Conservation (phyloP, 1,284 basidiomycete species). For the Rhodotorula sp. region DNA sequence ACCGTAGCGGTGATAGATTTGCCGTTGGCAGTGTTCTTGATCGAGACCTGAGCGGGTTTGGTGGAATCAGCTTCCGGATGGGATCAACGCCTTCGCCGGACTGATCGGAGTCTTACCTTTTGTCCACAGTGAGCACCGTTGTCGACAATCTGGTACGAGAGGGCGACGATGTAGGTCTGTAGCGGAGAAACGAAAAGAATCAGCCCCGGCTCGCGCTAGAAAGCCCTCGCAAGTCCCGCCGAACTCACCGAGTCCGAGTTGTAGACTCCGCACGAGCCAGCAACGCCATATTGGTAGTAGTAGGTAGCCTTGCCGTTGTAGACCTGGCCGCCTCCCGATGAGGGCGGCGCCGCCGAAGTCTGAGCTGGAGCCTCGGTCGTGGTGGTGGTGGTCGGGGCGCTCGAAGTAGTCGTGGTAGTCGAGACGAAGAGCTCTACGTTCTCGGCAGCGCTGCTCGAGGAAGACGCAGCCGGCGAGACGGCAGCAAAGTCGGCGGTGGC, state of each 20-base stretch:
- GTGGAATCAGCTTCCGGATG: not conserved
- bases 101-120: conserved; percentile 52
- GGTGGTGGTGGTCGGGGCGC: conserved; percentile 2
- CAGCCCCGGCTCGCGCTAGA: conserved; percentile 42
- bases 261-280: conserved; percentile 66
- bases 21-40: conserved; percentile 58
- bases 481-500: not conserved
- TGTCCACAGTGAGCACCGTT: conserved; percentile 64
- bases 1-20: conserved; percentile 60
- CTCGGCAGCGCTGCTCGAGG: not conserved
- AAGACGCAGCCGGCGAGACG: not conserved
- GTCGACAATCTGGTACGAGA: conserved; percentile 51
- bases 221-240: not conserved
- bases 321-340: not conserved
- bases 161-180: conserved; percentile 62
- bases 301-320: conserved; percentile 54
- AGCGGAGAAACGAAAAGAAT: conserved; percentile 50
- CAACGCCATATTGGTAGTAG: conserved; percentile 64
- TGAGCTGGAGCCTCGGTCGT: conserved; percentile 3
- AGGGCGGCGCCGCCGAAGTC: not conserved
- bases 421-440: conserved; percentile 1
- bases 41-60: conserved; percentile 48
- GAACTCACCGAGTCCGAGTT: conserved; percentile 56
- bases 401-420: not conserved
- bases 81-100: not conserved